A percentile compares a stretch with the other conserved stretches of the same genome.
These are phyloP conservation scores for Lentinula edodes DNA, from an alignment of 768 basidiomycete genomes.

Conservation along the genomic window DNA sequence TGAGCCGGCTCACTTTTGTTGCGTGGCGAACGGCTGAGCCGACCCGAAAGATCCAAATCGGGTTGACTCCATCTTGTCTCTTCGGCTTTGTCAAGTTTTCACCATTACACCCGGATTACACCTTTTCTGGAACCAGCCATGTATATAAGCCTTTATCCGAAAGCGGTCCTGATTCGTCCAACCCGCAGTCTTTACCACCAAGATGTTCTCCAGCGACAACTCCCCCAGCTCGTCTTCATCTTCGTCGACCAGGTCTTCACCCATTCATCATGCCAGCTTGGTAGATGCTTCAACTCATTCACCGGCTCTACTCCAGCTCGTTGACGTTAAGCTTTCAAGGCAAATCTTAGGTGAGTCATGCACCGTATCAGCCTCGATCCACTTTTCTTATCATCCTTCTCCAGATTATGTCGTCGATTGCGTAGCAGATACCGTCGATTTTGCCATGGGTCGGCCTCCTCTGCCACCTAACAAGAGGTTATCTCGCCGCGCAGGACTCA, in stretches of 20 bases:
- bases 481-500: constrained; percentile 44
- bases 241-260: constrained; percentile 10
- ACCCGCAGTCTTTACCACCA: not conserved
- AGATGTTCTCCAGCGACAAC: not conserved
- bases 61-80: not conserved
- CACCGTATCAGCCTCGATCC: not conserved
- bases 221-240: not conserved
- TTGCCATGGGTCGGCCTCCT: constrained; percentile 64
- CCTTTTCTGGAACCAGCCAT: not conserved
- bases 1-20: not conserved
- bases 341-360: constrained; percentile 58
- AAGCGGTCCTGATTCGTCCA: constrained; percentile 13
- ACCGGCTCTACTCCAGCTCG: constrained; percentile 61
- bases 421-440: constrained; percentile 70
- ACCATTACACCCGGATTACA: not conserved
- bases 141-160: not conserved
- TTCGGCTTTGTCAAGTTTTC: not conserved
- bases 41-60: not conserved
- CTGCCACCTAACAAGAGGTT: constrained; percentile 44
- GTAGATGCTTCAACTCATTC: constrained; percentile 61
- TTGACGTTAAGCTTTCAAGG: constrained; percentile 57
- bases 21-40: not conserved
- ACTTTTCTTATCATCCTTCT: constrained; percentile 7
- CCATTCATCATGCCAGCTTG: constrained; percentile 45
- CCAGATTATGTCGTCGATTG: constrained; percentile 69